Conservation (phyloP, 805 yeast genomes). For the Grigorovia transvaalensis region DNA sequence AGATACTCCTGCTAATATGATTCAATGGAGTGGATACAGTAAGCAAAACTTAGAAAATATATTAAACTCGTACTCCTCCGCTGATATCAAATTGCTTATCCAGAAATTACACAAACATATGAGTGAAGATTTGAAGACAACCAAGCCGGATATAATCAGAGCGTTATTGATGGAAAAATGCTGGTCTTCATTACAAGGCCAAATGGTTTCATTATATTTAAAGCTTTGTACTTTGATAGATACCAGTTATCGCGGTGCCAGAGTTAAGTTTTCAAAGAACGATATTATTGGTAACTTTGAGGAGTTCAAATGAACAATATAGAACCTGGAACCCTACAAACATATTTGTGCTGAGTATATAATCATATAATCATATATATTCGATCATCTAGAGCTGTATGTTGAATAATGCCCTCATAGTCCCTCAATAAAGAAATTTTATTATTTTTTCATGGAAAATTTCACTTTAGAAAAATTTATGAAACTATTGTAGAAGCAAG, state of each 20-base stretch:
- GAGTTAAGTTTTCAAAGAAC: slow-evolving; percentile 39
- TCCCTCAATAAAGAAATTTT: too few species aligned
- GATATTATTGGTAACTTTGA: slow-evolving; percentile 50
- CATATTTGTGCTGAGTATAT: too few species aligned
- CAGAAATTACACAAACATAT: slow-evolving; percentile 47
- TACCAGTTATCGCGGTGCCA: slow-evolving; percentile 46
- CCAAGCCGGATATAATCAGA: slow-evolving; percentile 13
- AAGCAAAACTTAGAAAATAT: slow-evolving; percentile 48
- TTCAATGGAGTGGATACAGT: slow-evolving; percentile 55
- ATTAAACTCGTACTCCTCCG: slow-evolving; percentile 44
- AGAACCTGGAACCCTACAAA: too few species aligned
- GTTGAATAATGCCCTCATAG: too few species aligned
- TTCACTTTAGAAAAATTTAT: not conserved
- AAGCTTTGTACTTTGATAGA: slow-evolving; percentile 46
- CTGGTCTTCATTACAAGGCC: slow-evolving; percentile 62
- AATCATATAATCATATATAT: too few species aligned
- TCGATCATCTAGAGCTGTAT: too few species aligned
- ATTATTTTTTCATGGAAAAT: not conserved
- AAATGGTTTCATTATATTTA: slow-evolving; percentile 45
- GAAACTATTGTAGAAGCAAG: not conserved
- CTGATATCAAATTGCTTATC: slow-evolving; percentile 47
- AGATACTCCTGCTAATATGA: slow-evolving; percentile 35
- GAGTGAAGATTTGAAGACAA: slow-evolving; percentile 38
- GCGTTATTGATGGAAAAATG: slow-evolving; percentile 47
- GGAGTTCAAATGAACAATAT: slow-evolving; percentile 12